phyloP scores from a whole-genome alignment of 768 basidiomycete species.

The Serendipita sp. region DNA sequence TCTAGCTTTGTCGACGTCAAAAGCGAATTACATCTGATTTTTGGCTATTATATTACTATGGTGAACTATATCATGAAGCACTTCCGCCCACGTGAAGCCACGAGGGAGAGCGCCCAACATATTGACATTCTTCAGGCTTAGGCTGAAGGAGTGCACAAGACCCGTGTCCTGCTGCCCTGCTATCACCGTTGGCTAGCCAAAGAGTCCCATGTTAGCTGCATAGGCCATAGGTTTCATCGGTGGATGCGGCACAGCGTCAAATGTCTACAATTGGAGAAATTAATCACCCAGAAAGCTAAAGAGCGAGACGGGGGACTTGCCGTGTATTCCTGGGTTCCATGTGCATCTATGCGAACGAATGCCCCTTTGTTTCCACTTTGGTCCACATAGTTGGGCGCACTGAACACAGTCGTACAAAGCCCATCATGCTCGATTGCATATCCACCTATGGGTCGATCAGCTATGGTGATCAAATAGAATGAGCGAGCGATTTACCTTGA shows the following conservation, averaged over 20 bases:
- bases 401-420: slow-evolving; percentile 86
- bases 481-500: slow-evolving; percentile 34
- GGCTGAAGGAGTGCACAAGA: too few relatives aligned
- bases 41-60: neutral
- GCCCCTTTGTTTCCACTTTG: slow-evolving; percentile 85
- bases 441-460: slow-evolving; percentile 25
- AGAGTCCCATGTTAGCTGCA: slow-evolving; percentile 17
- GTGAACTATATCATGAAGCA: too few relatives aligned
- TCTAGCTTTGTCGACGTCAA: neutral
- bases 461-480: neutral
- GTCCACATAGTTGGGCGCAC: slow-evolving; percentile 91
- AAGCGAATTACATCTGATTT: neutral
- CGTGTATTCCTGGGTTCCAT: slow-evolving; percentile 51
- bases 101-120: neutral
- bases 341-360: slow-evolving; percentile 71
- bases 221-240: slow-evolving; percentile 91
- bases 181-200: neutral
- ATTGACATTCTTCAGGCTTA: neutral
- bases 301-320: slow-evolving; percentile 9
- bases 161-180: neutral
- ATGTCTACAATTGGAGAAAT: slow-evolving; percentile 18
- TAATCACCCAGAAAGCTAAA: neutral
- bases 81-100: slow-evolving; percentile 3
- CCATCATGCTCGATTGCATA: slow-evolving; percentile 93
- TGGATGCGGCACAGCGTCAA: slow-evolving; percentile 76